Conservation (phyloP, 1,139 yeast species). For the Suhomyces bolitotheri region DNA sequence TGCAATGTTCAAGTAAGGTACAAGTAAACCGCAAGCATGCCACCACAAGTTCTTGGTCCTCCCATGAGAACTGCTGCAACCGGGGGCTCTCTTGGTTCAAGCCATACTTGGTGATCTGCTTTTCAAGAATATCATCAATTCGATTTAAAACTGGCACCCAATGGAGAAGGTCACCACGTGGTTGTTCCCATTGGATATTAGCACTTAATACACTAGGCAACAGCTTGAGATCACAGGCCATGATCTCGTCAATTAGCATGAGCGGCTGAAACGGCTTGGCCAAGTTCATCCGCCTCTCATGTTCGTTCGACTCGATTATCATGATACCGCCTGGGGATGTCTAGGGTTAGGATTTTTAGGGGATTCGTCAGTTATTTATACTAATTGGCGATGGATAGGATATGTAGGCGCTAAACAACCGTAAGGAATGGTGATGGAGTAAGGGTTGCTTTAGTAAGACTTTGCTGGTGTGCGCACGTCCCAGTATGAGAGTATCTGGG, state of each 20-base stretch:
- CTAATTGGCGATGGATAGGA: too few species aligned
- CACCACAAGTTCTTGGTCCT: conserved; percentile 50
- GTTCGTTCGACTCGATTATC: conserved; percentile 37
- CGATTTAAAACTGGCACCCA: conserved; percentile 79
- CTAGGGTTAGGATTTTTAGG: background rate
- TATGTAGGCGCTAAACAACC: too few species aligned
- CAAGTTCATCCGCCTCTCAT: conserved; percentile 34
- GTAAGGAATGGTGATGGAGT: background rate
- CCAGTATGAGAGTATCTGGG: background rate
- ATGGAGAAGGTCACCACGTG: conserved; percentile 70
- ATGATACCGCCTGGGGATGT: too few species aligned
- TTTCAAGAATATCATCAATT: conserved; percentile 67
- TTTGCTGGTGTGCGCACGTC: conserved; percentile 1
- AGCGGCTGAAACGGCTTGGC: conserved; percentile 37
- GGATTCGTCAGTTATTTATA: conserved; percentile 2
- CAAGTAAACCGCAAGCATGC: conserved; percentile 63
- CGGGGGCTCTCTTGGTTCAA: conserved; percentile 49
- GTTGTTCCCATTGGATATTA: conserved; percentile 57
- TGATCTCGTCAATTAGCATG: conserved; percentile 39
- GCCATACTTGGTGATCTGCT: conserved; percentile 53
- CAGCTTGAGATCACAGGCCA: conserved; percentile 29
- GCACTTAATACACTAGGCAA: conserved; percentile 32
- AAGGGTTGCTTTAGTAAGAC: conserved; percentile 1
- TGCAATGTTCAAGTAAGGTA: conserved; percentile 66
- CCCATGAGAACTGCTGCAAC: conserved; percentile 43